Base-by-base conservation (phyloP, 371 early-diverging fungal species). In the Mortierella sp. region DNA sequence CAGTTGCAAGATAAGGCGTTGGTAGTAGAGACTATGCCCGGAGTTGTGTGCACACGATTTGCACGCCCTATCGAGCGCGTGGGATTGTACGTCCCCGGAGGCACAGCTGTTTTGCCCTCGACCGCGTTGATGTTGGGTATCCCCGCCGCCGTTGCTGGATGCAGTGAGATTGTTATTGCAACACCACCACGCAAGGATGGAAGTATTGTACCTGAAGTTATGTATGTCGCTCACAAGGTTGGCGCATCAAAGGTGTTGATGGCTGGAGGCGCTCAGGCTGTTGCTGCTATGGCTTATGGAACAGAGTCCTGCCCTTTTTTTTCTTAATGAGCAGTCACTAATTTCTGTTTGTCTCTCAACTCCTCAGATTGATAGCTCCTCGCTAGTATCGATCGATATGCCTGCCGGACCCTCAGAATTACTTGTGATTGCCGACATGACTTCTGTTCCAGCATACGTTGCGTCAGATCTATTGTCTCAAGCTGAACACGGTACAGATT, bases 331-430 rank as follows among this genome's bases (percentile, higher is more conserved):
- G n/a, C n/a, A 45, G 11, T 16, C 11, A 11, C 16, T 45, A 13
- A 45, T 4, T 9, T 15, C 16, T 45, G 11, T 45, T 45, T 45
- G 16, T 45, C 11, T 45, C 4, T 11, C 45, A 52, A 52, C 9
- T 21, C 19, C 4, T 52, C 19, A 52, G 89, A 97, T 96, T 83
- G 98, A 98, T 70, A 93, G 92, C 57, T 89, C 94, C 0, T 96
- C 96, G 52, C 88, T 98, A 87, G 93, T 97, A 2, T 89, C 98
- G 32, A 98, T 98, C 70, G 99, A 99, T 86, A 98, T 99, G 97
- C 99, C 99, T 10, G 99, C 99, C 16, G 99, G 99, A 22, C 99
- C 99, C 6, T 97, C 97, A 21, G 99, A 99, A 85, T 89, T 99
- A 11, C 88, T 99, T 53, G 97, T 98, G 15, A 92, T 99, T 76